These are phyloP conservation scores for Aspergillus nanangensis DNA, from an alignment of 495 filamentous ascomycete species.

Conservation along the genomic window DNA sequence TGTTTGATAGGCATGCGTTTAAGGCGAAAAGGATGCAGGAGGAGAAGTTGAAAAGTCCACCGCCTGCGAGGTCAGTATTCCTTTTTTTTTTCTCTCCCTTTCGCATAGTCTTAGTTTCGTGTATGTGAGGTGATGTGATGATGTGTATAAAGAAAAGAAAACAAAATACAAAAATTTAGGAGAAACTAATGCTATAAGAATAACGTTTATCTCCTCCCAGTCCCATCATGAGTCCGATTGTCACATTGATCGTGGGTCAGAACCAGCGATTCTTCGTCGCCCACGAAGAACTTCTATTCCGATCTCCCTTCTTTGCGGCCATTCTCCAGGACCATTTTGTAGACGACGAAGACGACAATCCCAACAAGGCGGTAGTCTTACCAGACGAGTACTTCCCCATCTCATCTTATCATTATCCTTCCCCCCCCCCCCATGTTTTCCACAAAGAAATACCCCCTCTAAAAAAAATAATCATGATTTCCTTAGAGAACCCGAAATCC, in stretches of 20 bases:
- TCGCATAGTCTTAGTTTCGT: conserved; percentile 5
- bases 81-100: not conserved
- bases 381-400: conserved; percentile 48
- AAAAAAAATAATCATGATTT: too few relatives aligned
- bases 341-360: conserved; percentile 38
- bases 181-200: too few relatives aligned
- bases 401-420: not conserved
- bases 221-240: conserved; percentile 68
- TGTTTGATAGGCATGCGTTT: conserved; percentile 56
- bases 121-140: not conserved
- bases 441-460: too few relatives aligned
- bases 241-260: conserved; percentile 74
- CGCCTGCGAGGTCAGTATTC: conserved; percentile 39
- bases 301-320: conserved; percentile 55
- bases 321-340: conserved; percentile 54
- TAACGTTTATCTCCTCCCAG: conserved; percentile 30
- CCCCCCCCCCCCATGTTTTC: not conserved
- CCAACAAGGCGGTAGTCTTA: conserved; percentile 54
- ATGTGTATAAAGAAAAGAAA: conserved; percentile 10
- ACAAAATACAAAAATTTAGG: conserved; percentile 22
- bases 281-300: conserved; percentile 60
- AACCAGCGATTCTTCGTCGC: conserved; percentile 77
- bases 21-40: conserved; percentile 70
- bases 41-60: conserved; percentile 54
- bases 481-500: conserved; percentile 60